Evolutionary conservation across 257 asterid genomes (phyloP).

Genomic region (Solanum chilense): DNA sequence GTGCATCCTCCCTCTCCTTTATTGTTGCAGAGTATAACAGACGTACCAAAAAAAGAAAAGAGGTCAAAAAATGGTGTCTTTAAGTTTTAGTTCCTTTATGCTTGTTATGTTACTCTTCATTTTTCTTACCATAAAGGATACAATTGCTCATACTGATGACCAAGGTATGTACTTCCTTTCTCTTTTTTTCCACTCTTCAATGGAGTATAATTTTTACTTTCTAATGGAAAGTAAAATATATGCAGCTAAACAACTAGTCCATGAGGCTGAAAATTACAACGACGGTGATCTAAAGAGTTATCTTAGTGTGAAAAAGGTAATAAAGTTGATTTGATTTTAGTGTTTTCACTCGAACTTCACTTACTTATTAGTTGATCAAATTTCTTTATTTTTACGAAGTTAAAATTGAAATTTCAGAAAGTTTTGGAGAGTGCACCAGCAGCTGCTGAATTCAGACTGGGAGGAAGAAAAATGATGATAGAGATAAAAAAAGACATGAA

Average conservation of each 20-base stretch:
- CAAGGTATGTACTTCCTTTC: constrained; percentile 29
- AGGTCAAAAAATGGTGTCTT: constrained; percentile 4
- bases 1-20: constrained; percentile 1
- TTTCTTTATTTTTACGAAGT: neutral
- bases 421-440: neutral
- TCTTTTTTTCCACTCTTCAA: neutral
- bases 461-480: constrained; percentile 32
- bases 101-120: constrained; percentile 12
- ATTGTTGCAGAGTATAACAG: neutral
- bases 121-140: constrained; percentile 2
- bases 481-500: neutral
- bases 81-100: constrained; percentile 3
- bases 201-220: neutral
- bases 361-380: neutral
- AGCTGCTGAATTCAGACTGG: neutral
- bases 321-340: neutral
- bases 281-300: neutral
- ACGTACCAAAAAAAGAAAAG: neutral
- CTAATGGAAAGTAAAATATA: neutral
- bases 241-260: neutral
- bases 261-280: neutral
- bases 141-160: constrained; percentile 11
- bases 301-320: neutral
- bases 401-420: constrained; percentile 25
- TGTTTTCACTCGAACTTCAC: neutral